Percentiles rank a stretch among this genome's conserved stretches.
Evolutionary conservation across 2,329 filamentous ascomycete species (phyloP).

Genomic region (Endocalyx cinctus): DNA sequence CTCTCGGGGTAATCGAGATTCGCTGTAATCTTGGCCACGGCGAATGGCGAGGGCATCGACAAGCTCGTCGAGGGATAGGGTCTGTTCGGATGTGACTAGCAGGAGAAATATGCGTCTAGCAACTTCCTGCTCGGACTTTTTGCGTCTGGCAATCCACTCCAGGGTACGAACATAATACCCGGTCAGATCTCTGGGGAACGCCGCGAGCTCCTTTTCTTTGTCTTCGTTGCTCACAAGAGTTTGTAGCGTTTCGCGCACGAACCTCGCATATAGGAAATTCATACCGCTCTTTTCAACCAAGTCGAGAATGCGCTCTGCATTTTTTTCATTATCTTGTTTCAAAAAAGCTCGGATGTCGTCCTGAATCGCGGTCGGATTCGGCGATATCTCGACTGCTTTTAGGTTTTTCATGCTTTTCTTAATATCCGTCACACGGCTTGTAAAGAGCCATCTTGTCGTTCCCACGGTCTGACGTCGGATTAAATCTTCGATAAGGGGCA

Average conservation of each 20-base stretch:
- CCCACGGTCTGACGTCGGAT: constrained; percentile 5
- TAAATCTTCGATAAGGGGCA: constrained; percentile 1
- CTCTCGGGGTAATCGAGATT: constrained; percentile 6
- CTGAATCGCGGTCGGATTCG: constrained; percentile 1
- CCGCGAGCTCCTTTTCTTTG: constrained; percentile 4
- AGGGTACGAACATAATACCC: constrained; percentile 8
- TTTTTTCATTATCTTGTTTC: constrained; percentile 3
- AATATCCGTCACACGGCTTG: constrained; percentile 7
- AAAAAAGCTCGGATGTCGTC: constrained; percentile 8
- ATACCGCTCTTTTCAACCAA: constrained; percentile 7
- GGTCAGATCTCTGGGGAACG: constrained; percentile 8
- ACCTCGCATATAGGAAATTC: constrained; percentile 9
- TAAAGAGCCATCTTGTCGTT: constrained; percentile 6
- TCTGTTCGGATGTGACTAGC: constrained; percentile 4
- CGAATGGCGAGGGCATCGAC: constrained; percentile 8
- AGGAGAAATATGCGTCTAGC: constrained; percentile 11
- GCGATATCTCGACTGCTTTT: constrained; percentile 6
- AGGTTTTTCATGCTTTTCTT: constrained; percentile 4
- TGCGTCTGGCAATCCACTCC: constrained; percentile 4
- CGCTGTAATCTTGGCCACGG: constrained; percentile 7
- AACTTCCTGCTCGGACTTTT: constrained; percentile 5
- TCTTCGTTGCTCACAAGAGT: constrained; percentile 10
- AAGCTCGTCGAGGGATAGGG: constrained; percentile 6
- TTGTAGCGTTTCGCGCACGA: constrained; percentile 6
- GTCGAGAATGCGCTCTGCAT: constrained; percentile 1